Evolutionary conservation across 116 monocot species (phyloP), one percentile per base, ranked within the genome.

Genomic region (Zostera marina): DNA sequence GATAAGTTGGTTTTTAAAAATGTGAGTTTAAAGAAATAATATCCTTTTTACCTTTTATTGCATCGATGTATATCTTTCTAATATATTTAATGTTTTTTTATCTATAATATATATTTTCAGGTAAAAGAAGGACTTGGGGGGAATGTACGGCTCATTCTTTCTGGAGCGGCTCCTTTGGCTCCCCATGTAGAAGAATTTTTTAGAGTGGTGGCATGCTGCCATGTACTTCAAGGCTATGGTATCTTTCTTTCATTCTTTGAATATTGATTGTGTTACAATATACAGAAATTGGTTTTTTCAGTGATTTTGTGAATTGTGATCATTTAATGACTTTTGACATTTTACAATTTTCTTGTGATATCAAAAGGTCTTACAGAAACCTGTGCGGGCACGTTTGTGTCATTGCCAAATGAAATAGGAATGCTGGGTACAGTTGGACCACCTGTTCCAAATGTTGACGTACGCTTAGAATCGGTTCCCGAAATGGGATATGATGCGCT

Each of bases 371-470:
- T 94, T 20, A 94, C 94, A 2, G 88, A 94, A 68, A 79, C 88
- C 26, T 94, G 88, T 70, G 94, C 82, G 3, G 88, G 84, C 8
- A 80, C 94, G 42, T 88, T 88, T 73, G 79, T 88, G 9, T 88
- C 88, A 7, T 63, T 88, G 16, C 88, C 94, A 16, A 77, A 94
- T 66, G 72, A 81, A 8, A 26, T 79, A 17, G 67, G 76, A 13
- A 94, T 88, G 94, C 73, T 94, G 39, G 94, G 88, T 42, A 85
- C 94, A 10, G 94, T 94, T 9, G 94, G 87, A 10, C 94, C 94
- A 40, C 94, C 88, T 19, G 88, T 88, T 24, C 94, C 94, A 59
- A 94, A 94, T 73, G 73, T 88, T 44, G 88, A 94, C 62, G 79
- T 86, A 14, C 79, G 85, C 24, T 65, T 94, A 43, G 94, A 88